These are phyloP conservation scores for Serendipita sp. DNA, from an alignment of 768 basidiomycete genomes.

Conservation along the genomic window DNA sequence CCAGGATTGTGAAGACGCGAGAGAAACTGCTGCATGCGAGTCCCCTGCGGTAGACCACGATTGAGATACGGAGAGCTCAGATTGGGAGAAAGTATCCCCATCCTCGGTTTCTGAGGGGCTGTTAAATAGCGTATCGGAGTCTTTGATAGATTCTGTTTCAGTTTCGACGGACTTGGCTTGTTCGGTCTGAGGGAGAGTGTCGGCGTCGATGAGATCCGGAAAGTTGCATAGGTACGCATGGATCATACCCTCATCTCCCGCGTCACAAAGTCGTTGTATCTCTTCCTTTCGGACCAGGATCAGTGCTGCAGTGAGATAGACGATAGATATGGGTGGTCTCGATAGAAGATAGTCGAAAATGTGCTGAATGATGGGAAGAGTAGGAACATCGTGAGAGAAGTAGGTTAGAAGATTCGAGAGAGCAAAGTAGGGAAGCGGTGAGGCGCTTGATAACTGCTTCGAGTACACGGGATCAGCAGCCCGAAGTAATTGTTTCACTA, in stretches of 20 bases:
- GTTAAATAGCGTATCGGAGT: not conserved
- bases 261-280: constrained; percentile 39
- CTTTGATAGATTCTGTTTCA: not conserved
- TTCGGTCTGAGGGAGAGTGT: constrained; percentile 17
- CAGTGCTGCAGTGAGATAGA: constrained; percentile 74
- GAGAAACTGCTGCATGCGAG: not conserved
- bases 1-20: not conserved
- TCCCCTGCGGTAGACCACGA: not conserved
- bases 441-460: constrained; percentile 42
- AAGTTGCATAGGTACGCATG: constrained; percentile 39
- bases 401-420: constrained; percentile 80
- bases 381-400: constrained; percentile 84
- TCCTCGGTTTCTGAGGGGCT: constrained; percentile 1
- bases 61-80: not conserved
- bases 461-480: constrained; percentile 57
- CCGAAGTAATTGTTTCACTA: constrained; percentile 56
- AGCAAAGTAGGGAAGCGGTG: constrained; percentile 76
- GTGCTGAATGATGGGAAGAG: constrained; percentile 76
- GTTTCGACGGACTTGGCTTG: not conserved
- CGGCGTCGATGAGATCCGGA: constrained; percentile 22
- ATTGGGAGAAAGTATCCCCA: not conserved
- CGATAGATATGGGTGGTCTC: constrained; percentile 60
- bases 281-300: constrained; percentile 56
- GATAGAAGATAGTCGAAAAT: constrained; percentile 80
- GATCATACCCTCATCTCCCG: constrained; percentile 60